Base-by-base conservation (phyloP, 495 filamentous ascomycete species). In the Trichoderma reesei region DNA sequence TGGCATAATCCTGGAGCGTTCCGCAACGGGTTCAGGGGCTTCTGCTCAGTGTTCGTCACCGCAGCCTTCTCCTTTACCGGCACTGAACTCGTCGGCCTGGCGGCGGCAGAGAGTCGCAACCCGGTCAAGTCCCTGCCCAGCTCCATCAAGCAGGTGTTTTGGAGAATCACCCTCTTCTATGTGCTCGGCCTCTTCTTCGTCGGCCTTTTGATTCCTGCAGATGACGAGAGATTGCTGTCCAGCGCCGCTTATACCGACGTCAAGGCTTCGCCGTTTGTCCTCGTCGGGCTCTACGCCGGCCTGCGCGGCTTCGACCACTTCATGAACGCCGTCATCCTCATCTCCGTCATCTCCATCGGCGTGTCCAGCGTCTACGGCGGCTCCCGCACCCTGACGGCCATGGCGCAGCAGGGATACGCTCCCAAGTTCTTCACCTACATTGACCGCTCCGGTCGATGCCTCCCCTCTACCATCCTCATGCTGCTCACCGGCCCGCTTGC, bases 131-230 rank as follows among this genome's bases (percentile, higher is more conserved):
- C 89, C 56, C 84, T 96, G 63, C 91, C 91, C 61, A 82, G 82
- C 65, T 91, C 91, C 5, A 87, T 87, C 9, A 87, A 87, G 54
- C 85, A 90, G 63, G 90, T 90, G 61, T 93, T 96, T 74, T 93
- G 89, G 80, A 88, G 91, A 60, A 90, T 96, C 70, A 73, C 88
- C 62, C 82, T 95, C 76, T 95, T 96, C 79, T 95, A 95, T 74
- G 73, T 86, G 51, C 68, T 87, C 56, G 82, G 79, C 56, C 76
- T 87, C 34, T 81, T 86, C 72, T 72, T 88, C 60, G 71, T 87
- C 34, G 86, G 86, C 36, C 75, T 88, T 44, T 74, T 88, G 60
- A 67, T 82, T 8, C 70, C 65, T 0, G 68, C 68, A 3, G 48
- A 68, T 61, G 82, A 81, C 1, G 41, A 73, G 65, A 66, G 75